Evolutionary conservation across 208 protist species (phyloP), one percentile per base, ranked within the genome.

Genomic region (Crithidia brevicula): DNA sequence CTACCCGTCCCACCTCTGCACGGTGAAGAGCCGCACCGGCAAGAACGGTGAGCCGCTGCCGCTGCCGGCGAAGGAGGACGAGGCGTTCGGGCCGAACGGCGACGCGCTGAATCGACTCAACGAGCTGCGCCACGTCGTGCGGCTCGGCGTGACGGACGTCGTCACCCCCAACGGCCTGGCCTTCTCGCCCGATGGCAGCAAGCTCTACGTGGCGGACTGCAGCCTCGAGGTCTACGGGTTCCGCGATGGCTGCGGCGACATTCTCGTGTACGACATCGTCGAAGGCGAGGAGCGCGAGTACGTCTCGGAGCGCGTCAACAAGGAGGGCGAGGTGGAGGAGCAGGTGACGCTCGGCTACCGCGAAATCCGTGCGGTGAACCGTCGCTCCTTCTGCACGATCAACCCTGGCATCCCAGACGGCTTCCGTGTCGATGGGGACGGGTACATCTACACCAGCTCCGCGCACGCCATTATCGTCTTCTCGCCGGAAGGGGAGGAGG

Each of bases 161-260:
- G 56, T 70, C 11, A 22, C 25, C 36, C 70, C 70, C 1, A 76
- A 76, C 59, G 70, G 70, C 22, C 59, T 76, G 18, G 70, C 70
- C 60, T 76, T 76, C 57, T 67, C 70, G 23, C 70, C 70, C 31
- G 70, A 76, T 36, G 61, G 64, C 46, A 69, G 27, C 22, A 50
- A 64, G 64, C 59, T 76, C 18, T 76, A 76, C 58, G 70, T 76
- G 34, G 70, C 70, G 40, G 70, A 76, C 49, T 68, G 62, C 62
- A 64, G 61, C 31, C 30, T 49, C 38, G 49, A 63, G 22, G 70
- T 68, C 13, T 76, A 47, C 49, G 36, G 27, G 22, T 57, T 47
- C 33, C 60, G 46, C 40, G 66, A 62, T 20, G 70, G 70, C 10
- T 20, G 27, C 49, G 50, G 30, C 3, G 61, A 76, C 3, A 76